Evolutionary conservation across 2,329 filamentous ascomycete species (phyloP).

Genomic region (Aspergillus thermomutatus): DNA sequence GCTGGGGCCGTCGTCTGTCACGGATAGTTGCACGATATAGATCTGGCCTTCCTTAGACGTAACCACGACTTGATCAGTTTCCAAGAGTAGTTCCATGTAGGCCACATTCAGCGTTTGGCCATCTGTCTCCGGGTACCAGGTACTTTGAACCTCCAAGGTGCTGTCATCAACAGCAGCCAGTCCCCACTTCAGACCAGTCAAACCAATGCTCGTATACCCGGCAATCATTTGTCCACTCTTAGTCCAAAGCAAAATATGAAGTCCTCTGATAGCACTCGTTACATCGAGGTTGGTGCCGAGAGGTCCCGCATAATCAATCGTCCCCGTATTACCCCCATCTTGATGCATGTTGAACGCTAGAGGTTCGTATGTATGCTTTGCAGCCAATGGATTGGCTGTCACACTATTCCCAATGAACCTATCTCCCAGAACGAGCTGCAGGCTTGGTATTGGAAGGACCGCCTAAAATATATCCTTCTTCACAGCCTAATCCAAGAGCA

Average conservation of each 20-base stretch:
- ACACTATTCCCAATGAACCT: background rate
- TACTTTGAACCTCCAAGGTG: too few species aligned
- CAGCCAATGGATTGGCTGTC: background rate
- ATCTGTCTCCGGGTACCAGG: background rate
- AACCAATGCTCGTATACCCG: too few species aligned
- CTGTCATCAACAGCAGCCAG: too few species aligned
- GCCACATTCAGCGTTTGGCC: slow-evolving; percentile 1
- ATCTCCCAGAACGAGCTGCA: background rate
- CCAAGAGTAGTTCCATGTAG: background rate
- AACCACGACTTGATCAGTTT: background rate
- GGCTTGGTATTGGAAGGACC: background rate
- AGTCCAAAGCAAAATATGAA: too few species aligned
- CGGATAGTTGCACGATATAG: background rate
- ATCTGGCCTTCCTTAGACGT: slow-evolving; percentile 2
- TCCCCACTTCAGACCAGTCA: too few species aligned
- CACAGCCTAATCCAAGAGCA: too few species aligned
- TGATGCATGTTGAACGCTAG: slow-evolving; percentile 2
- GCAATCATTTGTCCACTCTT: too few species aligned
- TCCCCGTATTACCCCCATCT: too few species aligned
- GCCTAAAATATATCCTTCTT: too few species aligned
- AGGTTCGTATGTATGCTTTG: background rate
- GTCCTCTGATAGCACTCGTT: too few species aligned
- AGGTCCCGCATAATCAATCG: too few species aligned
- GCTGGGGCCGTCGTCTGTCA: background rate
- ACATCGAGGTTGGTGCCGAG: too few species aligned